These are phyloP conservation scores for Kodamaea sagamina DNA, from an alignment of 805 yeast genomes.

Conservation along the genomic window DNA sequence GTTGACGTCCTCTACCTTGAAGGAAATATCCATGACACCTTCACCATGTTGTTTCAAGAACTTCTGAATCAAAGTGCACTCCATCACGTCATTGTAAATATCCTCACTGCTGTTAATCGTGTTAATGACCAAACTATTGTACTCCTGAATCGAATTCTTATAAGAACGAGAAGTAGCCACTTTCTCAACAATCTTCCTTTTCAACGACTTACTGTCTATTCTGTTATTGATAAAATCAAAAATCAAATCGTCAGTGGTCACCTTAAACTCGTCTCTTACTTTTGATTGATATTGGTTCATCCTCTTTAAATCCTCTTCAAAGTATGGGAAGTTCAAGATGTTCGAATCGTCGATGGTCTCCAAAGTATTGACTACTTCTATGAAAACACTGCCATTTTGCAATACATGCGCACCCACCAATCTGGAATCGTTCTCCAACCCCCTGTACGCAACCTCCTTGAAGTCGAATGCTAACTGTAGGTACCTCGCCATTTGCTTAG, in stretches of 20 bases:
- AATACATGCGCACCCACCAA: slow-evolving; percentile 61
- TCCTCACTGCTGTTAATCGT: slow-evolving; percentile 20
- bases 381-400: slow-evolving; percentile 51
- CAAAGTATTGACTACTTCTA: slow-evolving; percentile 50
- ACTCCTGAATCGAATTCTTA: slow-evolving; percentile 14
- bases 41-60: slow-evolving; percentile 61
- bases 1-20: slow-evolving; percentile 56
- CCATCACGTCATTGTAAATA: slow-evolving; percentile 21
- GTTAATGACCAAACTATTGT: slow-evolving; percentile 16
- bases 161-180: slow-evolving; percentile 17
- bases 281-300: slow-evolving; percentile 16
- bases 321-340: slow-evolving; percentile 14
- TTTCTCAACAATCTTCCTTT: slow-evolving; percentile 17
- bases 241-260: slow-evolving; percentile 29
- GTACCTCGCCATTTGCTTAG: slow-evolving; percentile 60
- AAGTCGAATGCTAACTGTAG: slow-evolving; percentile 65
- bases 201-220: slow-evolving; percentile 13
- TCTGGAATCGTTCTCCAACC: slow-evolving; percentile 68
- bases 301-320: slow-evolving; percentile 17
- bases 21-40: slow-evolving; percentile 76
- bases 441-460: slow-evolving; percentile 57
- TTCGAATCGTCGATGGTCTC: slow-evolving; percentile 26
- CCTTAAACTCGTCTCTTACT: slow-evolving; percentile 11
- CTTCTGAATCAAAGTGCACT: slow-evolving; percentile 22
- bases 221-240: slow-evolving; percentile 42